phyloP scores from a whole-genome alignment of 179 eudicot species.

The Vitellaria paradoxa region DNA sequence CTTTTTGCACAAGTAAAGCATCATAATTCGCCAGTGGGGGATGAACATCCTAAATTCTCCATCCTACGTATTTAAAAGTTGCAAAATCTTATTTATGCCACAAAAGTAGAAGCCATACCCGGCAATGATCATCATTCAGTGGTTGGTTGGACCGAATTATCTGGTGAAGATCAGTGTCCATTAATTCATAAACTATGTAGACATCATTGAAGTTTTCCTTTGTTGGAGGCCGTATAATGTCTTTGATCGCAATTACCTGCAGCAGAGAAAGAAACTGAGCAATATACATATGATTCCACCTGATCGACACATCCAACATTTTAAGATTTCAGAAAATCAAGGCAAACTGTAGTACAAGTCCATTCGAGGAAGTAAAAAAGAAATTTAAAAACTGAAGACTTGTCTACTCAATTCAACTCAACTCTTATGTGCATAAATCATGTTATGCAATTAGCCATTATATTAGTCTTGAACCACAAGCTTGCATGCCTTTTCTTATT shows the following conservation, averaged over 20 bases:
- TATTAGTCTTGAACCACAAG: not conserved
- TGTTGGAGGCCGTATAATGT: constrained; percentile 77
- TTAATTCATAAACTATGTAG: constrained; percentile 75
- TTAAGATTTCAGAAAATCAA: constrained; percentile 1
- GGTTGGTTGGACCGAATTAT: constrained; percentile 72
- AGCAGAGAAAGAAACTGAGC: not conserved
- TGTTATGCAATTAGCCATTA: not conserved
- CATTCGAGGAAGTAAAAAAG: not conserved
- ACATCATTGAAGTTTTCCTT: constrained; percentile 84
- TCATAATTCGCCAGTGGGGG: not conserved
- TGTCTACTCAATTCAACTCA: not conserved
- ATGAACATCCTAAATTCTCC: not conserved
- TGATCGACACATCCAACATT: constrained; percentile 2
- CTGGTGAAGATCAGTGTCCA: constrained; percentile 96
- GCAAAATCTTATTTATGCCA: not conserved
- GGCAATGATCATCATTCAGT: constrained; percentile 84
- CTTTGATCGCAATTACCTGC: constrained; percentile 73
- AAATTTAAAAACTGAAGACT: not conserved
- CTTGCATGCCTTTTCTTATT: not conserved
- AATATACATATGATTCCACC: not conserved
- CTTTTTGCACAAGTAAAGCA: not conserved
- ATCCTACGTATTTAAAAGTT: not conserved
- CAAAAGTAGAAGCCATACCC: constrained; percentile 45
- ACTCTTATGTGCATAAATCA: constrained; percentile 4
- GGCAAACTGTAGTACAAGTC: not conserved